Evolutionary conservation across 2,329 filamentous ascomycete species (phyloP), one percentile per base, ranked within the genome.

Genomic region (Fusarium heterosporum): DNA sequence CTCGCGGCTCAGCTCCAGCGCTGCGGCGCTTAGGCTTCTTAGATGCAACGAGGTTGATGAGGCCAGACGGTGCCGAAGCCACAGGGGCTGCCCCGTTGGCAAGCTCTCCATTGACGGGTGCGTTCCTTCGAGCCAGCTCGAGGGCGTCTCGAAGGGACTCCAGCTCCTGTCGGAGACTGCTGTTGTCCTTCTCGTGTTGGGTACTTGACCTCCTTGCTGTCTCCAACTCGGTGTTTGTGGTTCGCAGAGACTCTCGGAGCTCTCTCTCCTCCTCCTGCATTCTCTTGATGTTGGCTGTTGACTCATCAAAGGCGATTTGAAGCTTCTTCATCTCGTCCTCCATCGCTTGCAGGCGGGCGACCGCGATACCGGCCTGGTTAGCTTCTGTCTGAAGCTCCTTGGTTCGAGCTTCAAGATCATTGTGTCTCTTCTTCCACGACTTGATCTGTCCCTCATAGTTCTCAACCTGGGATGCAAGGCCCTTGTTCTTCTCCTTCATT

Each of bases 1-100:
- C 91, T 72, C 93, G 90, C 61, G 89, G 89, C 78, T 97, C 94
- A 17, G 91, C 90, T 45, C 93, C 95, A 58, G 93, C 94, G 78
- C 95, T 98, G 69, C 96, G 88, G 75, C 96, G 87, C 85, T 98
- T 97, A 40, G 94, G 93, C 82, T 97, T 97, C 88, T 98, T 98
- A 48, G 93, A 95, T 3, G 95, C 92, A 26, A 99, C 96, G 32
- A 99, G 85, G 78, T 98, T 99, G 85, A 99, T 97, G 64, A 99
- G 87, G 40, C 93, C 94, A 75, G 85, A 91, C 29, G 86, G 82
- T 53, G 86, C 83, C 39, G 87, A 80, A 48, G 87, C 83, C 17
- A 81, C 77, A 11, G 72, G 66, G 41, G 75, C 73, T 22, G 72
- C 71, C 19, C 81, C 80, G 50, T 82, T 82, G 30, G 75, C 68